phyloP scores from a whole-genome alignment of 2,329 filamentous ascomycete species.

The Helminthosporium solani region DNA sequence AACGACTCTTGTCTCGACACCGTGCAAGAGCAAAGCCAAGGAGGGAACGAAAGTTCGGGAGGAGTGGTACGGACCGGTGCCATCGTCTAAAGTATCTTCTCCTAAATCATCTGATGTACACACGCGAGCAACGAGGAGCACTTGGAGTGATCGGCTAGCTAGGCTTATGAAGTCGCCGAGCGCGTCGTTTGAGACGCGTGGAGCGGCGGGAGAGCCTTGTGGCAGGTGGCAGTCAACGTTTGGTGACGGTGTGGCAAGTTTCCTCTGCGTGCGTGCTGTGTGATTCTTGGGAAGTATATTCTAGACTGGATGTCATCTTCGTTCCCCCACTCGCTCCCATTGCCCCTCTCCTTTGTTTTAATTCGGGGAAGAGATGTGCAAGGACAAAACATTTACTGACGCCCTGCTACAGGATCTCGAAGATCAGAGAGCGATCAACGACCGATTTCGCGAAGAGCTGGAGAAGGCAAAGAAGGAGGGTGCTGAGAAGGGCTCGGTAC shows the following conservation, averaged over 20 bases:
- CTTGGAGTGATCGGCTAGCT: slow-evolving; percentile 25
- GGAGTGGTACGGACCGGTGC: slow-evolving; percentile 20
- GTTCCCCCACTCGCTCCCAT: slow-evolving; percentile 2
- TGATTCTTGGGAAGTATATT: neutral
- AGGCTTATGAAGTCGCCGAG: slow-evolving; percentile 24
- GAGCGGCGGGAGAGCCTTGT: neutral
- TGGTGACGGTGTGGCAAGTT: slow-evolving; percentile 32
- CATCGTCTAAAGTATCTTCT: slow-evolving; percentile 22
- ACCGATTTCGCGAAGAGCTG: slow-evolving; percentile 30
- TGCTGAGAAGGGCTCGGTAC: slow-evolving; percentile 40
- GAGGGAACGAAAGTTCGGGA: slow-evolving; percentile 3
- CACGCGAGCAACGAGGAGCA: slow-evolving; percentile 20
- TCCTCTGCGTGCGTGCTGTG: slow-evolving; percentile 14
- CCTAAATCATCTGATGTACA: slow-evolving; percentile 14
- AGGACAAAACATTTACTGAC: neutral
- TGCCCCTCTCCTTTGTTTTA: neutral
- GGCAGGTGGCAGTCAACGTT: slow-evolving; percentile 1
- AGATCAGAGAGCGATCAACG: slow-evolving; percentile 27
- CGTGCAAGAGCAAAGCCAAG: slow-evolving; percentile 11
- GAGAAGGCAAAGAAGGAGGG: slow-evolving; percentile 37
- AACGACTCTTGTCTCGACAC: slow-evolving; percentile 23
- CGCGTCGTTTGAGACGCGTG: slow-evolving; percentile 11
- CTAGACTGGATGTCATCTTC: neutral
- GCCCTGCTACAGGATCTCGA: slow-evolving; percentile 29
- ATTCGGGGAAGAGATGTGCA: neutral